Percentiles rank a stretch among this genome's conserved stretches.
These are phyloP conservation scores for Telopea speciosissima DNA, from an alignment of 177 flowering plant species.

Conservation along the genomic window DNA sequence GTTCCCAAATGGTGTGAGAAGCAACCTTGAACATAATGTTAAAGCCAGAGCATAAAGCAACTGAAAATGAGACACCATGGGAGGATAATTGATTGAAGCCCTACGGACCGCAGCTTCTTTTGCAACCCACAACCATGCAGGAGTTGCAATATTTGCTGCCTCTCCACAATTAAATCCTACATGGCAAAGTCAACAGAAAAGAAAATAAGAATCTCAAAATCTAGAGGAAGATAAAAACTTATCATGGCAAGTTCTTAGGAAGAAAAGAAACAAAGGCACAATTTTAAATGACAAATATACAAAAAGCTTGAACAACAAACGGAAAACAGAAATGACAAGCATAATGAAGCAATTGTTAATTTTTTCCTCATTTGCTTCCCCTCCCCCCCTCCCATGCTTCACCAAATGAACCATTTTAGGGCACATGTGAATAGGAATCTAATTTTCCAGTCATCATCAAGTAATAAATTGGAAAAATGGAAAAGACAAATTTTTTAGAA, in stretches of 20 bases:
- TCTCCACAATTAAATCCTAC: conserved; percentile 95
- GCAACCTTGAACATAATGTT: conserved; percentile 70
- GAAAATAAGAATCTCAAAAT: background rate
- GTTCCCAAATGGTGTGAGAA: conserved; percentile 10
- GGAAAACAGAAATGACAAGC: background rate
- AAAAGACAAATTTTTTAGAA: too few relatives aligned
- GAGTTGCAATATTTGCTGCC: conserved; percentile 98
- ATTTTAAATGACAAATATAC: background rate
- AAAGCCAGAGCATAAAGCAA: conserved; percentile 84
- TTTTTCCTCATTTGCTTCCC: background rate
- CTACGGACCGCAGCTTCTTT: conserved; percentile 95
- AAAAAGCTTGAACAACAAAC: background rate
- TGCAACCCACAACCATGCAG: conserved; percentile 91
- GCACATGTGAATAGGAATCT: too few relatives aligned
- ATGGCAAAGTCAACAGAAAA: conserved; percentile 7
- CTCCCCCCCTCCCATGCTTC: too few relatives aligned
- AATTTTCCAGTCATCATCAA: too few relatives aligned
- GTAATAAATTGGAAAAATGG: too few relatives aligned
- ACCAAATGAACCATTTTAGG: too few relatives aligned
- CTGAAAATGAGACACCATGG: conserved; percentile 96
- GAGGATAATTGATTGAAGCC: conserved; percentile 90
- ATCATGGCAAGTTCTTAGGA: background rate
- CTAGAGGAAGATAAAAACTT: background rate
- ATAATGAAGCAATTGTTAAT: background rate
- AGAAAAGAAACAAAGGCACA: background rate